phyloP scores from a whole-genome alignment of 2,329 filamentous ascomycete species.

The Alternaria angustiovoidea region DNA sequence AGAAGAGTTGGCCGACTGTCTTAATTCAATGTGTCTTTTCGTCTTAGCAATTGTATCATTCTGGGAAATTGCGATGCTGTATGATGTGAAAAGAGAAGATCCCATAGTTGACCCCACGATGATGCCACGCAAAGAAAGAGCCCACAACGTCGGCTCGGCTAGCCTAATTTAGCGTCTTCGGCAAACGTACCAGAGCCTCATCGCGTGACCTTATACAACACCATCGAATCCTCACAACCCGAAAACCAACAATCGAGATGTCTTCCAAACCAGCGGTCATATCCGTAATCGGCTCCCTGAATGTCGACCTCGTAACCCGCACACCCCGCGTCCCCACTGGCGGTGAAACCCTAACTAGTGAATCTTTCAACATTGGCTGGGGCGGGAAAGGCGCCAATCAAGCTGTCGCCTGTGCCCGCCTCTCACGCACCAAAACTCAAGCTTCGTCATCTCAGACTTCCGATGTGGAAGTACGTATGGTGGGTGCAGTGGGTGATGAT shows the following conservation, averaged over 20 bases:
- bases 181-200: constrained; percentile 7
- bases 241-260: constrained; percentile 18
- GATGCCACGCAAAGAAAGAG: background rate
- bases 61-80: background rate
- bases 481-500: constrained; percentile 60
- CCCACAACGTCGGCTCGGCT: constrained; percentile 12
- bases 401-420: constrained; percentile 84
- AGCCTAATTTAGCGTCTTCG: constrained; percentile 11
- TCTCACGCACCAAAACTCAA: constrained; percentile 66
- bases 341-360: constrained; percentile 87
- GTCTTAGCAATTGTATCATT: background rate
- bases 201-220: constrained; percentile 1
- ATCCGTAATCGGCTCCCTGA: constrained; percentile 89
- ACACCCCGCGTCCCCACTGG: constrained; percentile 82
- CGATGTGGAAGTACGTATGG: constrained; percentile 57
- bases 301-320: constrained; percentile 90
- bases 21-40: background rate
- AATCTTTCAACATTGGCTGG: constrained; percentile 78
- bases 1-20: background rate
- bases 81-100: background rate
- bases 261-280: constrained; percentile 61
- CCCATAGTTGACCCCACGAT: background rate
- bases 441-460: constrained; percentile 29
- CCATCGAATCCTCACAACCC: background rate
- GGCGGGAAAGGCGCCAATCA: constrained; percentile 98